Percentiles rank a stretch among this genome's conserved stretches.
These are phyloP conservation scores for Saccharomycopsis sp. DNA, from an alignment of 805 yeast species.

Conservation along the genomic window DNA sequence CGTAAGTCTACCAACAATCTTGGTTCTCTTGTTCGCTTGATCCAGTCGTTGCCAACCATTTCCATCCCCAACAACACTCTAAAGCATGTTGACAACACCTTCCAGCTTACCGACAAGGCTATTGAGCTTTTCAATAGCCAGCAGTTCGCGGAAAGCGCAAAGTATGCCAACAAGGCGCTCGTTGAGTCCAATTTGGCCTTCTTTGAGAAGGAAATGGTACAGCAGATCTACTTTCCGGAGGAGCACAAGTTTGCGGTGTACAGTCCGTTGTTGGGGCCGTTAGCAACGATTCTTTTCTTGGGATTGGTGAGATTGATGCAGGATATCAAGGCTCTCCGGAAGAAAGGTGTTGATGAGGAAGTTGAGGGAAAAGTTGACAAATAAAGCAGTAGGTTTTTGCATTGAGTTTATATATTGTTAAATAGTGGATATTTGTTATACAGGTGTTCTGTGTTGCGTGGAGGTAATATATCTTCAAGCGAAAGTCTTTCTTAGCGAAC, in stretches of 20 bases:
- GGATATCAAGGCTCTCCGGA: conserved; percentile 26
- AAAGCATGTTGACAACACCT: conserved; percentile 46
- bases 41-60: conserved; percentile 65
- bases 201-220: conserved; percentile 91
- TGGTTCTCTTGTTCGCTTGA: conserved; percentile 62
- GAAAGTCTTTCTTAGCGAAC: too few species aligned
- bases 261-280: conserved; percentile 84
- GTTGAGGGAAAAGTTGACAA: not conserved
- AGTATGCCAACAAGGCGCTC: conserved; percentile 45
- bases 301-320: conserved; percentile 42
- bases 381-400: too few species aligned
- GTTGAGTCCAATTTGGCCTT: conserved; percentile 65
- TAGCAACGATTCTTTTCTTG: conserved; percentile 53
- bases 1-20: conserved; percentile 61
- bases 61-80: conserved; percentile 75
- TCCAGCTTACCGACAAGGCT: conserved; percentile 37
- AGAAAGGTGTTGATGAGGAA: not conserved
- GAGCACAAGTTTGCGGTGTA: conserved; percentile 95
- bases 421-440: too few species aligned
- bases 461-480: too few species aligned
- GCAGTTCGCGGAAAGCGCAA: conserved; percentile 35
- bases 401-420: too few species aligned
- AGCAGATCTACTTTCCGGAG: conserved; percentile 89
- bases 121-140: conserved; percentile 28
- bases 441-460: too few species aligned